Conservation (phyloP, 148 eudicot species). For the Simmondsia chinensis region DNA sequence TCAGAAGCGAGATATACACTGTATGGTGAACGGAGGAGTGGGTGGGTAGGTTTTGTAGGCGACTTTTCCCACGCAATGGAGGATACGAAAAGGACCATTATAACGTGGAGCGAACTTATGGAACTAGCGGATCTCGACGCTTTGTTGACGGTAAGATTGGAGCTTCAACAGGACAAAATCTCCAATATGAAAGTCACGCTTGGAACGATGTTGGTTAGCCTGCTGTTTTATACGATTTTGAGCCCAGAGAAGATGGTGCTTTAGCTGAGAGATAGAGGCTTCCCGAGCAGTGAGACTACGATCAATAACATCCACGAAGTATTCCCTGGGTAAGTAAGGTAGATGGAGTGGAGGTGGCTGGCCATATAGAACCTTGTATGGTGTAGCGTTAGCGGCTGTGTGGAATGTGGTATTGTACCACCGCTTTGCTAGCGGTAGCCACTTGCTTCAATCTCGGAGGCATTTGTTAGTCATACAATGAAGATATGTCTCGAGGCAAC, state of each 20-base stretch:
- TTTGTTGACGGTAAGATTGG: not conserved
- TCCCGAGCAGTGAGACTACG: not conserved
- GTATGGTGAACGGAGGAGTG: too few species aligned
- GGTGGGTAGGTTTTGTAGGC: too few species aligned
- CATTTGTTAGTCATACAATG: not conserved
- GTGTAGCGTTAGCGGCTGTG: not conserved
- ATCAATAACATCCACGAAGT: not conserved
- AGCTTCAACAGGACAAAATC: not conserved
- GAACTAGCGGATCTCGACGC: too few species aligned
- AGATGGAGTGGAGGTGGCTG: too few species aligned
- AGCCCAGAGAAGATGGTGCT: too few species aligned
- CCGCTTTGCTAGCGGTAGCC: too few species aligned
- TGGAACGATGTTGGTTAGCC: not conserved
- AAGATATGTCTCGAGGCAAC: not conserved
- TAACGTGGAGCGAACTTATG: too few species aligned
- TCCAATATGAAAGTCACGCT: not conserved
- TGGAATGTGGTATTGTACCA: too few species aligned
- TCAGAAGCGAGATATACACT: too few species aligned
- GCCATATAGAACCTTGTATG: not conserved
- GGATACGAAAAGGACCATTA: too few species aligned
- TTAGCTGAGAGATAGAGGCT: conserved; percentile 4
- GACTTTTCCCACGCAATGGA: too few species aligned
- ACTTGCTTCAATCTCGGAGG: not conserved
- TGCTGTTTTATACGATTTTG: not conserved
- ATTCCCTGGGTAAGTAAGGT: too few species aligned